These are phyloP conservation scores for Setaria italica DNA, from an alignment of 202 grass and related monocot genomes.

Conservation along the genomic window DNA sequence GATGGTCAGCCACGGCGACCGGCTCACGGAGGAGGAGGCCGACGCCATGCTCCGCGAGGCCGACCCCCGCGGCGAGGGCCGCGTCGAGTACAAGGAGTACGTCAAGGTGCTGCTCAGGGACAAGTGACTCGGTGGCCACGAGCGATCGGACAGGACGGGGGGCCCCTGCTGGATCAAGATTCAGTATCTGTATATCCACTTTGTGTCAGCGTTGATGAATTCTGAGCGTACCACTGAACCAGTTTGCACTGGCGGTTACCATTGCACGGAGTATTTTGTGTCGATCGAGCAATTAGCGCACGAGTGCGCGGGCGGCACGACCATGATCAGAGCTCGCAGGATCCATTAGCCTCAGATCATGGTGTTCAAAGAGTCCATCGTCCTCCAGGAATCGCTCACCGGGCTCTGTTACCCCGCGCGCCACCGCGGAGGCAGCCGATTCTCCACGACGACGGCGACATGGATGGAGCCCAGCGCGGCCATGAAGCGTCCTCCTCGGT, in stretches of 20 bases:
- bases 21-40: slow-evolving; percentile 81
- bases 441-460: too few species aligned
- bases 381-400: too few species aligned
- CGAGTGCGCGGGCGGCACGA: neutral
- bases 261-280: neutral
- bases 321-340: neutral
- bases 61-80: slow-evolving; percentile 59
- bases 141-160: neutral
- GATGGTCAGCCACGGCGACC: slow-evolving; percentile 75
- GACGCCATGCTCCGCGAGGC: slow-evolving; percentile 82
- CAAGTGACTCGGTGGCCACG: slow-evolving; percentile 43
- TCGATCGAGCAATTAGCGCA: neutral
- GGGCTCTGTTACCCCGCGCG: too few species aligned
- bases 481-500: too few species aligned
- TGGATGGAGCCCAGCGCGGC: too few species aligned
- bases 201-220: neutral
- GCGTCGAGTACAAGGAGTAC: slow-evolving; percentile 69
- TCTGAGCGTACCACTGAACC: neutral
- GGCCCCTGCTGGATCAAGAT: neutral
- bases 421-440: too few species aligned
- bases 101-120: slow-evolving; percentile 79
- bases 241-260: neutral
- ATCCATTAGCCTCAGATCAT: too few species aligned
- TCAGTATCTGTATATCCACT: neutral
- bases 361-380: too few species aligned